A percentile compares a stretch with the other conserved stretches of the same genome.
These are phyloP conservation scores for Nemania sp. DNA, from an alignment of 2,329 filamentous ascomycete species.

Conservation along the genomic window DNA sequence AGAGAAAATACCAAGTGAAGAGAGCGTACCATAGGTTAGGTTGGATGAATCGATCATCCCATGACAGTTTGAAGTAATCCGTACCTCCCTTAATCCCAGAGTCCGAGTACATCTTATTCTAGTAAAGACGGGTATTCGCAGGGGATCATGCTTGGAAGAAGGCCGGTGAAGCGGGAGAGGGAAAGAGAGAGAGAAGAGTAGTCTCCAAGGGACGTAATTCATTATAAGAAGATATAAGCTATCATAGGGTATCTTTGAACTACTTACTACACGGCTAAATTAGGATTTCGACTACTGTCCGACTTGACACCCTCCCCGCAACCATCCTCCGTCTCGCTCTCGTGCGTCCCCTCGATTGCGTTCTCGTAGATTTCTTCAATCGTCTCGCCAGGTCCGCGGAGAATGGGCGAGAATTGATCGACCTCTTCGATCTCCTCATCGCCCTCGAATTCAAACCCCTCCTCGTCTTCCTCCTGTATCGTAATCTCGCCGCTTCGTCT, in stretches of 20 bases:
- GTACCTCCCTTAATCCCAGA: no score
- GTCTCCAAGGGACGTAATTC: neutral
- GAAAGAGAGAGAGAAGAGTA: no score
- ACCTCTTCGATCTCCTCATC: slow-evolving; percentile 43
- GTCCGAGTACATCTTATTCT: no score
- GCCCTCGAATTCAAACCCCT: slow-evolving; percentile 42
- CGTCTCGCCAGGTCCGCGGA: slow-evolving; percentile 38
- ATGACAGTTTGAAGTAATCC: no score
- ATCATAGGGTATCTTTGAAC: slow-evolving; percentile 27
- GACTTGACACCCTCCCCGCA: neutral
- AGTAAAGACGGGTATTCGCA: no score
- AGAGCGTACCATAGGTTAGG: no score
- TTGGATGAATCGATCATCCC: no score
- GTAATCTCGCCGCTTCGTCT: slow-evolving; percentile 74
- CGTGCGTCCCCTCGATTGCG: slow-evolving; percentile 26
- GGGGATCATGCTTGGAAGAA: no score
- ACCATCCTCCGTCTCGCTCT: slow-evolving; percentile 16
- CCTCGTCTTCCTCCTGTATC: slow-evolving; percentile 69
- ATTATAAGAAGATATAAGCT: slow-evolving; percentile 20
- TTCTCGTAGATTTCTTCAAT: slow-evolving; percentile 43
- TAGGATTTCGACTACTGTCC: slow-evolving; percentile 1
- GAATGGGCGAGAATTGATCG: slow-evolving; percentile 42
- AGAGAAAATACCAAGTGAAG: no score
- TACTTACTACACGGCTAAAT: slow-evolving; percentile 9
- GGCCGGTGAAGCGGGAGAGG: no score